These are phyloP conservation scores for Pisolithus orientalis DNA, from an alignment of 768 basidiomycete species.

Conservation along the genomic window DNA sequence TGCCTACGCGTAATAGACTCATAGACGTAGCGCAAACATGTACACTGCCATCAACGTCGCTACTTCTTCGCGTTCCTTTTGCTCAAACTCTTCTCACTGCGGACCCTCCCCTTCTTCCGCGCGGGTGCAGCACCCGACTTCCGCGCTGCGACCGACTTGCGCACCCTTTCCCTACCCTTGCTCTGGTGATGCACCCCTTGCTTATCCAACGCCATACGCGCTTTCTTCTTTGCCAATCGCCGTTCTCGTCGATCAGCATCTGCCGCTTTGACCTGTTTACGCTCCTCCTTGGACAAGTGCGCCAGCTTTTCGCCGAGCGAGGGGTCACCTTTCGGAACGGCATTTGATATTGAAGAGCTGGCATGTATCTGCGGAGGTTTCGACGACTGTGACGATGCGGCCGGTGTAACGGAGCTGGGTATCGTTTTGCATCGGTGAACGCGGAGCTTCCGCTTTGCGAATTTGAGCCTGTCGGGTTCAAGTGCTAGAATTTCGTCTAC, in stretches of 20 bases:
- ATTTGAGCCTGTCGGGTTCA: conserved; percentile 71
- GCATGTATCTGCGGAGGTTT: background rate
- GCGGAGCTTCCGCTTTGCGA: conserved; percentile 88
- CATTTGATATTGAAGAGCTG: conserved; percentile 4
- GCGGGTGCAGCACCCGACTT: conserved; percentile 9
- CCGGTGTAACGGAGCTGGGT: conserved; percentile 32
- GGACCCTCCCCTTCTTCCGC: conserved; percentile 39
- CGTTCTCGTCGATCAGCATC: conserved; percentile 80
- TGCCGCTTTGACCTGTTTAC: conserved; percentile 74
- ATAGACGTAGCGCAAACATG: too few species aligned
- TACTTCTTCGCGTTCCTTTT: conserved; percentile 59
- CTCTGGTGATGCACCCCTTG: conserved; percentile 31
- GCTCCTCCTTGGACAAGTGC: conserved; percentile 75
- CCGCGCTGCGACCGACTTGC: conserved; percentile 32
- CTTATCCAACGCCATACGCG: conserved; percentile 46
- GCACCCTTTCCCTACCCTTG: conserved; percentile 43
- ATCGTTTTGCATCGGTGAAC: conserved; percentile 87
- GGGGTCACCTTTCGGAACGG: conserved; percentile 72
- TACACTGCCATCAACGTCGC: background rate
- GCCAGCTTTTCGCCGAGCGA: conserved; percentile 71
- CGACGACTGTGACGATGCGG: background rate
- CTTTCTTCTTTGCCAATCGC: conserved; percentile 86
- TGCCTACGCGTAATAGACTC: too few species aligned
- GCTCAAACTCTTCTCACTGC: conserved; percentile 47
- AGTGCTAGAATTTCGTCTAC: conserved; percentile 90